phyloP scores from a whole-genome alignment of 352 stramenopile genomes.

The Elongisporangium prolatum region DNA sequence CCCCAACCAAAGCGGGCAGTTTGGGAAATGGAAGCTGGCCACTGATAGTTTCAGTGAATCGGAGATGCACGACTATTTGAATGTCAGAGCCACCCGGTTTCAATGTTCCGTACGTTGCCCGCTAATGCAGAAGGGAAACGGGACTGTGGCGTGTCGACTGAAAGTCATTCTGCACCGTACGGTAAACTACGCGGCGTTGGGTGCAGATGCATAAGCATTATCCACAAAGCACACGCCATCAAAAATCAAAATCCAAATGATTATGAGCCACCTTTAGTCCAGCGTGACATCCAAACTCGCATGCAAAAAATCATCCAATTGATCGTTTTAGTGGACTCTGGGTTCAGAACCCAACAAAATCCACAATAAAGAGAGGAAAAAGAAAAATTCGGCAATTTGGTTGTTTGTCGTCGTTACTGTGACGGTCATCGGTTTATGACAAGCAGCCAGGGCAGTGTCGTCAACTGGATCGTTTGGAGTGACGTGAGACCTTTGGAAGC shows the following conservation, averaged over 20 bases:
- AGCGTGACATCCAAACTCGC: background rate
- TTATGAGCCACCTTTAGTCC: background rate
- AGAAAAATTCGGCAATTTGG: background rate
- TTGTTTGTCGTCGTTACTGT: background rate
- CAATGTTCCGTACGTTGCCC: background rate
- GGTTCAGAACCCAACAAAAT: background rate
- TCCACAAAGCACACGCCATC: background rate
- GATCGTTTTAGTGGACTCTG: background rate
- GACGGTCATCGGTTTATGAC: background rate
- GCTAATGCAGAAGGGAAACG: background rate
- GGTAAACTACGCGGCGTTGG: background rate
- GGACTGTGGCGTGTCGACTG: background rate
- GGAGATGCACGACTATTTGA: background rate
- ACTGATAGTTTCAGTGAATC: background rate
- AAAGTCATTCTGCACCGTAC: background rate
- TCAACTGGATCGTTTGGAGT: background rate
- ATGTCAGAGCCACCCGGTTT: background rate
- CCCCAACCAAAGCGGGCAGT: background rate
- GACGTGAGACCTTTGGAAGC: background rate
- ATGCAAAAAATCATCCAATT: no score
- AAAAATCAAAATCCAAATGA: background rate
- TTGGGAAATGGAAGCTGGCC: background rate
- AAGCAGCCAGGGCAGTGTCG: background rate
- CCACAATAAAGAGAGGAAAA: background rate
- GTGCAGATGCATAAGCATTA: background rate